A percentile compares a stretch with the other conserved stretches of the same genome.
phyloP scores from a whole-genome alignment of 345 rosid species.

The Gossypium australe region DNA sequence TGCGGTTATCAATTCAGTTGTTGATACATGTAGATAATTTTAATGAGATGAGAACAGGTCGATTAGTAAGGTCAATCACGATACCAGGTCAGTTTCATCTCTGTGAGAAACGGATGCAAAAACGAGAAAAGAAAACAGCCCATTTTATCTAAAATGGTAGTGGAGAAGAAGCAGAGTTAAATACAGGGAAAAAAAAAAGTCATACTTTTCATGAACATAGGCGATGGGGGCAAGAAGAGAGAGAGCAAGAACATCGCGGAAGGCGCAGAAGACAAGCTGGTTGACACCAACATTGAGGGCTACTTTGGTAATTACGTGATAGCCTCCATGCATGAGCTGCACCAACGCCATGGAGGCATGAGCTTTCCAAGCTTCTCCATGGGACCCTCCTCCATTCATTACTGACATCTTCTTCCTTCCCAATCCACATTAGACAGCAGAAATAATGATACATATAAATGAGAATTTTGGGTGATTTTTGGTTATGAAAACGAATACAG shows the following conservation, averaged over 20 bases:
- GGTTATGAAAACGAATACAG: not conserved
- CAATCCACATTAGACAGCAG: not conserved
- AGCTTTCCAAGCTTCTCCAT: constrained; percentile 38
- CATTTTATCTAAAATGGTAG: not conserved
- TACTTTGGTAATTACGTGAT: constrained; percentile 90
- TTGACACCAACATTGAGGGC: constrained; percentile 93
- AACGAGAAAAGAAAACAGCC: not conserved
- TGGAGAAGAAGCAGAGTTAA: not conserved
- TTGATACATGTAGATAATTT: not conserved
- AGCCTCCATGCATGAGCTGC: constrained; percentile 85
- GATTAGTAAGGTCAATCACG: not conserved
- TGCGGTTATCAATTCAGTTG: not conserved
- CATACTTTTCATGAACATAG: constrained; percentile 74
- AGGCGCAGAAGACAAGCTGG: constrained; percentile 91
- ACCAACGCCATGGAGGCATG: constrained; percentile 82
- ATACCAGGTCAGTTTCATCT: not conserved
- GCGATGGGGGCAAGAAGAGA: constrained; percentile 82
- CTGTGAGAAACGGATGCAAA: not conserved
- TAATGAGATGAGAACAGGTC: not conserved
- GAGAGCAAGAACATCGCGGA: constrained; percentile 86
- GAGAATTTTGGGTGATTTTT: not conserved
- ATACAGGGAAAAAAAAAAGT: not conserved
- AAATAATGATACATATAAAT: not conserved
- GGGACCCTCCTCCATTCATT: constrained; percentile 23
- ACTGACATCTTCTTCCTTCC: constrained; percentile 1